A percentile compares a stretch with the other conserved stretches of the same genome.
phyloP scores from a whole-genome alignment of 1,284 basidiomycete genomes.

The Fereydounia khargensis region DNA sequence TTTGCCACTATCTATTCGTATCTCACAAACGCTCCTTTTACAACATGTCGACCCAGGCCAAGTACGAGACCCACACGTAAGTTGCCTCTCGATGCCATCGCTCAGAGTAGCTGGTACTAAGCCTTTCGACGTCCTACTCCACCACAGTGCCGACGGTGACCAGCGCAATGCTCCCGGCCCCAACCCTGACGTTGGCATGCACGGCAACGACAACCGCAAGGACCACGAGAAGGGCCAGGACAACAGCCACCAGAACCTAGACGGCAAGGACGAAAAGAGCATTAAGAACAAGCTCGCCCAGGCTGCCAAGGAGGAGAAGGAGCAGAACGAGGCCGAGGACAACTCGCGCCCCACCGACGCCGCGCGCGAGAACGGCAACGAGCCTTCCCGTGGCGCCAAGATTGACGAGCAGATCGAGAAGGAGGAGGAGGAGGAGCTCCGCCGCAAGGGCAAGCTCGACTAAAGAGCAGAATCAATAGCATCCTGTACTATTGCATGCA shows the following conservation, averaged over 20 bases:
- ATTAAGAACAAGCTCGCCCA: slow-evolving; percentile 53
- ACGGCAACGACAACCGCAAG: slow-evolving; percentile 36
- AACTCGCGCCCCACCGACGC: slow-evolving; percentile 31
- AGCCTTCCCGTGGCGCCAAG: slow-evolving; percentile 66
- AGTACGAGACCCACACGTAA: slow-evolving; percentile 36
- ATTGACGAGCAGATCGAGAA: slow-evolving; percentile 66
- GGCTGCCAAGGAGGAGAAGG: slow-evolving; percentile 33
- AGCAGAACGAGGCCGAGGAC: slow-evolving; percentile 30
- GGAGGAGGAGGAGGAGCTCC: slow-evolving; percentile 55
- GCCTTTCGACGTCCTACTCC: not conserved
- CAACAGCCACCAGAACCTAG: slow-evolving; percentile 45
- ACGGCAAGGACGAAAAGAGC: slow-evolving; percentile 47
- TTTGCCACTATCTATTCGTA: too few species aligned
- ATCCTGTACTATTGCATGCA: too few species aligned
- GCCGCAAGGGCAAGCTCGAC: slow-evolving; percentile 48
- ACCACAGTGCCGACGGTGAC: slow-evolving; percentile 35
- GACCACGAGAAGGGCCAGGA: slow-evolving; percentile 45
- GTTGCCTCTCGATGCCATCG: slow-evolving; percentile 1
- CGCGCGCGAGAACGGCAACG: slow-evolving; percentile 62
- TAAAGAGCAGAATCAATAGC: too few species aligned
- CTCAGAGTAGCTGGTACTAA: too few species aligned
- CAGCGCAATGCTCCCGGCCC: slow-evolving; percentile 37
- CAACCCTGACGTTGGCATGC: slow-evolving; percentile 34
- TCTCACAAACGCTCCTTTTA: too few species aligned
- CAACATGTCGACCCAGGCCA: slow-evolving; percentile 29